Evolutionary conservation across 805 yeast genomes (phyloP).

Genomic region (Schizosaccharomyces osmophilus): DNA sequence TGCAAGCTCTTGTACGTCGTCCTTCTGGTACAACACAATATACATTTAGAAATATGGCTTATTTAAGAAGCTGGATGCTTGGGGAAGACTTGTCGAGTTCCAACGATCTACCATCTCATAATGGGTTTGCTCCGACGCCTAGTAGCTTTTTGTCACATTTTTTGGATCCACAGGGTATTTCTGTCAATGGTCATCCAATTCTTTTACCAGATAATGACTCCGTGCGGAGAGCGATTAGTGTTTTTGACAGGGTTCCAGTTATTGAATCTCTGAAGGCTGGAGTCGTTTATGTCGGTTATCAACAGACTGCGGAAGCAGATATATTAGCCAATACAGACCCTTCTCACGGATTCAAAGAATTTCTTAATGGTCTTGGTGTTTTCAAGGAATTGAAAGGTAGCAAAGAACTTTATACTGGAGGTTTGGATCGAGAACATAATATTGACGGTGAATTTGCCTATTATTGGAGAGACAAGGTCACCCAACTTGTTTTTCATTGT

Average conservation of each 20-base stretch:
- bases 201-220: slow-evolving; percentile 20
- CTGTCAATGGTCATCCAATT: slow-evolving; percentile 19
- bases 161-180: slow-evolving; percentile 20
- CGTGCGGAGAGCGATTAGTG: slow-evolving; percentile 25
- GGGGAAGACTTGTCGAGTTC: neutral
- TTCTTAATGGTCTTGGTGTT: slow-evolving; percentile 34
- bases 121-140: slow-evolving; percentile 11
- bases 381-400: slow-evolving; percentile 33
- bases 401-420: slow-evolving; percentile 41
- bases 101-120: neutral
- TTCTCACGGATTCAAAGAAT: slow-evolving; percentile 33
- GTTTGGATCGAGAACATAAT: slow-evolving; percentile 46
- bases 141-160: slow-evolving; percentile 29
- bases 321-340: slow-evolving; percentile 41
- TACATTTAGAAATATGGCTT: slow-evolving; percentile 4
- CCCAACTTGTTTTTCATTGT: slow-evolving; percentile 54
- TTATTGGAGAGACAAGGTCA: slow-evolving; percentile 44
- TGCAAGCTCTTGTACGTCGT: slow-evolving; percentile 25
- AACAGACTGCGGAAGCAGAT: slow-evolving; percentile 37
- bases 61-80: neutral
- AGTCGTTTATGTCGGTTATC: slow-evolving; percentile 44
- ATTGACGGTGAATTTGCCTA: slow-evolving; percentile 54
- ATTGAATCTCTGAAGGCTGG: slow-evolving; percentile 63
- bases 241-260: slow-evolving; percentile 53
- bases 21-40: slow-evolving; percentile 41